These are phyloP conservation scores for Hondaea fermentalgiana DNA, from an alignment of 108 stramenopile species.

Conservation along the genomic window DNA sequence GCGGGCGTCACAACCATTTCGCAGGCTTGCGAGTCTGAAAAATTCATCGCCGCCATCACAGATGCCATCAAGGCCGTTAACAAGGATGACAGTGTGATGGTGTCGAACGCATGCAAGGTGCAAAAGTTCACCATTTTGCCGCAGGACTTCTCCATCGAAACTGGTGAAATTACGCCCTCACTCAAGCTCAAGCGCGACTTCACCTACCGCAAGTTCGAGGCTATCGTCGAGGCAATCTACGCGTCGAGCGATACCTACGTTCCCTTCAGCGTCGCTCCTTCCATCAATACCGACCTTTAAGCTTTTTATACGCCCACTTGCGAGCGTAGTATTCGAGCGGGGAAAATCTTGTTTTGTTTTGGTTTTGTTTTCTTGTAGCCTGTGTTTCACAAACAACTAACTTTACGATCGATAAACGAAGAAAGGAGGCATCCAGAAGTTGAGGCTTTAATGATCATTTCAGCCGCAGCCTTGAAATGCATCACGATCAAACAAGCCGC, in stretches of 20 bases:
- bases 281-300: background rate
- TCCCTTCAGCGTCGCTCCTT: background rate
- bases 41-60: background rate
- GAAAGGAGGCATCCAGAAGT: too few species aligned
- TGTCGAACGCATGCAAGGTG: slow-evolving; percentile 59
- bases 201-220: slow-evolving; percentile 47
- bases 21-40: background rate
- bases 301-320: too few species aligned
- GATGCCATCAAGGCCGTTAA: slow-evolving; percentile 5
- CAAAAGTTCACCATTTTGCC: slow-evolving; percentile 35
- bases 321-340: too few species aligned
- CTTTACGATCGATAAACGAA: too few species aligned
- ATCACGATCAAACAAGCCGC: too few species aligned
- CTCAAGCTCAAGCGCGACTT: slow-evolving; percentile 64
- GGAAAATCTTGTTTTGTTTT: too few species aligned
- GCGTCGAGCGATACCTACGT: background rate
- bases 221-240: slow-evolving; percentile 44
- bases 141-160: slow-evolving; percentile 50
- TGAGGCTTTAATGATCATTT: too few species aligned
- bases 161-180: slow-evolving; percentile 69
- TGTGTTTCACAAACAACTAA: too few species aligned
- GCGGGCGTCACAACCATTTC: background rate
- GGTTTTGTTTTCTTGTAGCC: too few species aligned
- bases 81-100: slow-evolving; percentile 19
- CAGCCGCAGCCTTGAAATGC: too few species aligned